Percentiles rank a stretch among this genome's conserved stretches.
These are phyloP conservation scores for Pichia sporocuriosa DNA, from an alignment of 805 yeast species.

Conservation along the genomic window DNA sequence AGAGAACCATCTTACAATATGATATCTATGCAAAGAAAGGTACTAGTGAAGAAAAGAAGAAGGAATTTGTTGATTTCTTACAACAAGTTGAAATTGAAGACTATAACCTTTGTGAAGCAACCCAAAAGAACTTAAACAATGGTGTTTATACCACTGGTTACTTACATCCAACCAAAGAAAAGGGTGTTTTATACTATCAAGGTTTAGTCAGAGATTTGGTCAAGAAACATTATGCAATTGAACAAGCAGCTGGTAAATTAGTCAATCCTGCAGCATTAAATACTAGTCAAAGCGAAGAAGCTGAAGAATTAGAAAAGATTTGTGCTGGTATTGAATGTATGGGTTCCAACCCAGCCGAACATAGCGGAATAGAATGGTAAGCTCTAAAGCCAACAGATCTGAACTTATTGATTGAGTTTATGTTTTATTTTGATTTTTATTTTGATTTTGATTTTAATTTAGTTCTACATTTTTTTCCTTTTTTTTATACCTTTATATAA, in stretches of 20 bases:
- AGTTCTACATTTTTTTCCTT: too few relatives aligned
- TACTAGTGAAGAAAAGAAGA: slow-evolving; percentile 42
- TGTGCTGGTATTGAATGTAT: slow-evolving; percentile 47
- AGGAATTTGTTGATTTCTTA: slow-evolving; percentile 57
- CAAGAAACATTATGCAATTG: slow-evolving; percentile 43
- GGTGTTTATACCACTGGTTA: slow-evolving; percentile 54
- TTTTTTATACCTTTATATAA: too few relatives aligned
- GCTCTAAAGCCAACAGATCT: too few relatives aligned
- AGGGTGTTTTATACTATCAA: slow-evolving; percentile 54
- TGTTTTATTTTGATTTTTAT: neutral
- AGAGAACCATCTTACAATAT: slow-evolving; percentile 50
- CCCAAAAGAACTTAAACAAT: slow-evolving; percentile 56
- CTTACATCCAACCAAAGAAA: slow-evolving; percentile 52
- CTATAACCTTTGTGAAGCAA: slow-evolving; percentile 50
- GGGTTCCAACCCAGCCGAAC: slow-evolving; percentile 34
- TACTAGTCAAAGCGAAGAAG: slow-evolving; percentile 35
- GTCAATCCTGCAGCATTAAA: slow-evolving; percentile 48
- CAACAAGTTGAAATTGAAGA: slow-evolving; percentile 59
- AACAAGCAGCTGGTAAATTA: slow-evolving; percentile 37
- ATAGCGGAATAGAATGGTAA: slow-evolving; percentile 25
- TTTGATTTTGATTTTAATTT: too few relatives aligned
- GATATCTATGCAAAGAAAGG: slow-evolving; percentile 60
- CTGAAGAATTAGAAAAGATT: slow-evolving; percentile 43
- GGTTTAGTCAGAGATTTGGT: slow-evolving; percentile 51
- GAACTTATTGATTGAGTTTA: neutral